Conservation (phyloP, 306 rosid species). For the Pyrus betulifolia region DNA sequence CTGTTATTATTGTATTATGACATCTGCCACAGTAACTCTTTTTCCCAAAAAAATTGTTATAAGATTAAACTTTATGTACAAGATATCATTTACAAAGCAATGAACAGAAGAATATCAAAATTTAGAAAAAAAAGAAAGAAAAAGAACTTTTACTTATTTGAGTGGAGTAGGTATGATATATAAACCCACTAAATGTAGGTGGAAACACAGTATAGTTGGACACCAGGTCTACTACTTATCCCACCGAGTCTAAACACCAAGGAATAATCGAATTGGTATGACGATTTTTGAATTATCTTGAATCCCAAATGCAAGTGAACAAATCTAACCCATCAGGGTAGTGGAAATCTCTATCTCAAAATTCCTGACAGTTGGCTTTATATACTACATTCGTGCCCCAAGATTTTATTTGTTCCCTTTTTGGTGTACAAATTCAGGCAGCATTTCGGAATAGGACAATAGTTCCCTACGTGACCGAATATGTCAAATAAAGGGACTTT, state of each 20-base stretch:
- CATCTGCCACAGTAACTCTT: neutral
- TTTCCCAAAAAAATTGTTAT: neutral
- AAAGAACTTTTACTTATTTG: neutral
- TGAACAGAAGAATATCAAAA: neutral
- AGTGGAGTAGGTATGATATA: slow-evolving; percentile 33
- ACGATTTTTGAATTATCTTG: slow-evolving; percentile 11
- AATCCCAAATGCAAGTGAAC: slow-evolving; percentile 10
- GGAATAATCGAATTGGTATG: slow-evolving; percentile 5
- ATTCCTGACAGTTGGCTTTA: slow-evolving; percentile 13
- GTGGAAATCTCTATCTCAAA: slow-evolving; percentile 18
- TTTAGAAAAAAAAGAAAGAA: neutral
- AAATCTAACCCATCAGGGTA: slow-evolving; percentile 8
- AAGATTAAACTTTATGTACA: neutral
- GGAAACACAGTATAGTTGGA: slow-evolving; percentile 42
- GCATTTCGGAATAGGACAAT: slow-evolving; percentile 7
- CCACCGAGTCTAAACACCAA: slow-evolving; percentile 28
- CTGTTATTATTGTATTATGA: neutral
- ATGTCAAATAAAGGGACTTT: slow-evolving; percentile 13
- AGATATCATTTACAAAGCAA: neutral
- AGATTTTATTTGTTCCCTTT: slow-evolving; percentile 24
- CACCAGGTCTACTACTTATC: slow-evolving; percentile 17
- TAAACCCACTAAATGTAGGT: slow-evolving; percentile 24
- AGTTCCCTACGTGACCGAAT: slow-evolving; percentile 6
- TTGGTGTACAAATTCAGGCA: slow-evolving; percentile 27
- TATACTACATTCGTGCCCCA: slow-evolving; percentile 11